Conservation (phyloP, 345 rosid genomes). For the Toxicodendron radicans region DNA sequence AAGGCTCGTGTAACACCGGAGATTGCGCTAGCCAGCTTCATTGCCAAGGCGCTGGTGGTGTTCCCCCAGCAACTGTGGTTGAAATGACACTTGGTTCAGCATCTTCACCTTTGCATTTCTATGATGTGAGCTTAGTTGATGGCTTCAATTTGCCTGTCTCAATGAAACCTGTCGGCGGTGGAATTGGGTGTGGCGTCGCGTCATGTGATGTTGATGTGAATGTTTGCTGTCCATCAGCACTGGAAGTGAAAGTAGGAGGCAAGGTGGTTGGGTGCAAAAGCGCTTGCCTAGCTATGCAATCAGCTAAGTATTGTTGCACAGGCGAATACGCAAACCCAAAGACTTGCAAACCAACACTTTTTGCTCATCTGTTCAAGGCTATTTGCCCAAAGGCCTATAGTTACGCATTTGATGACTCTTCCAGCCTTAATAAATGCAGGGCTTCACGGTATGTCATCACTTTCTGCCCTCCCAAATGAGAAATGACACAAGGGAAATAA, state of each 20-base stretch:
- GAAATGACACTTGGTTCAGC: constrained; percentile 86
- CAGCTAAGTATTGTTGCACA: constrained; percentile 88
- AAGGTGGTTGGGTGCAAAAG: constrained; percentile 87
- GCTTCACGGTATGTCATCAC: constrained; percentile 88
- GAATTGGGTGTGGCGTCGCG: constrained; percentile 84
- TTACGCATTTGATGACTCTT: constrained; percentile 89
- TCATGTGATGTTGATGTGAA: constrained; percentile 84
- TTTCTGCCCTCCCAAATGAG: constrained; percentile 83
- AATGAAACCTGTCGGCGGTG: constrained; percentile 87
- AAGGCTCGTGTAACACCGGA: constrained; percentile 74
- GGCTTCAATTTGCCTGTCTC: constrained; percentile 89
- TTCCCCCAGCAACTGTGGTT: constrained; percentile 79
- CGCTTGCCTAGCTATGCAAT: constrained; percentile 93
- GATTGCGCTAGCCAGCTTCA: constrained; percentile 58
- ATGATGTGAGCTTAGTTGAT: constrained; percentile 92
- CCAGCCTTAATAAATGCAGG: constrained; percentile 84
- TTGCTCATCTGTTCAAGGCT: constrained; percentile 83
- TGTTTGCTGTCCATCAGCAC: constrained; percentile 77
- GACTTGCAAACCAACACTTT: constrained; percentile 82
- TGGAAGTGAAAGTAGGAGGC: constrained; percentile 67
- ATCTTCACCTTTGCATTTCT: constrained; percentile 77
- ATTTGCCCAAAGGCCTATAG: constrained; percentile 90
- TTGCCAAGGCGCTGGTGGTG: constrained; percentile 68
- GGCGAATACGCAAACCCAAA: constrained; percentile 66
- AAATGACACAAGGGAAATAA: background rate